Evolutionary conservation across 169 alveolate genomes (phyloP).

Genomic region (Condylostoma magnum): DNA sequence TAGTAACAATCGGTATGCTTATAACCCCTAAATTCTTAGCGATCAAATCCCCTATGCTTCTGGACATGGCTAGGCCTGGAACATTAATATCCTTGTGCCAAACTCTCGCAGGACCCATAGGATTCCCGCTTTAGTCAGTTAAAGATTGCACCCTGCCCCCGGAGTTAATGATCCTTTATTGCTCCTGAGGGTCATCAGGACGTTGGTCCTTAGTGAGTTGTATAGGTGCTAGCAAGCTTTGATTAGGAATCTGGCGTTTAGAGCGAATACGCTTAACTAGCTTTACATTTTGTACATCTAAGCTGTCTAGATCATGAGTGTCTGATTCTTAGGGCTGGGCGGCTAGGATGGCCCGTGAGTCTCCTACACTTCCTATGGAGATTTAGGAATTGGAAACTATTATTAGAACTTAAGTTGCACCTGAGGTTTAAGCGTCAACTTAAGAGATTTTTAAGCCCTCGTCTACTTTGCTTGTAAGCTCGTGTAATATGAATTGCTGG

Average conservation of each 20-base stretch:
- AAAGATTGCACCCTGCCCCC: slow-evolving; percentile 73
- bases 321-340: no score
- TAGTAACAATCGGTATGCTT: slow-evolving; percentile 40
- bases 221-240: no score
- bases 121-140: slow-evolving; percentile 51
- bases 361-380: slow-evolving; percentile 30
- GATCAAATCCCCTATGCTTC: slow-evolving; percentile 70
- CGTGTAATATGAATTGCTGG: not conserved
- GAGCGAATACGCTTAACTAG: no score
- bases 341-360: slow-evolving; percentile 29
- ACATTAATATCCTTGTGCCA: slow-evolving; percentile 62
- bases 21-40: slow-evolving; percentile 67
- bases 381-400: not conserved
- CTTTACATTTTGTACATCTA: no score
- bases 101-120: slow-evolving; percentile 55
- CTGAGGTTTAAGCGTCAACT: slow-evolving; percentile 19
- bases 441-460: slow-evolving; percentile 1
- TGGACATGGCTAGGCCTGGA: slow-evolving; percentile 79
- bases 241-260: no score
- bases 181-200: slow-evolving; percentile 70
- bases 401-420: slow-evolving; percentile 12
- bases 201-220: slow-evolving; percentile 71
- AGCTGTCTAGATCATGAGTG: no score
- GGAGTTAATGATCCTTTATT: slow-evolving; percentile 57
- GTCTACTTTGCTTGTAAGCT: not conserved